These are phyloP conservation scores for Helenozyma baotianmanensis DNA, from an alignment of 805 yeast species.

Conservation along the genomic window DNA sequence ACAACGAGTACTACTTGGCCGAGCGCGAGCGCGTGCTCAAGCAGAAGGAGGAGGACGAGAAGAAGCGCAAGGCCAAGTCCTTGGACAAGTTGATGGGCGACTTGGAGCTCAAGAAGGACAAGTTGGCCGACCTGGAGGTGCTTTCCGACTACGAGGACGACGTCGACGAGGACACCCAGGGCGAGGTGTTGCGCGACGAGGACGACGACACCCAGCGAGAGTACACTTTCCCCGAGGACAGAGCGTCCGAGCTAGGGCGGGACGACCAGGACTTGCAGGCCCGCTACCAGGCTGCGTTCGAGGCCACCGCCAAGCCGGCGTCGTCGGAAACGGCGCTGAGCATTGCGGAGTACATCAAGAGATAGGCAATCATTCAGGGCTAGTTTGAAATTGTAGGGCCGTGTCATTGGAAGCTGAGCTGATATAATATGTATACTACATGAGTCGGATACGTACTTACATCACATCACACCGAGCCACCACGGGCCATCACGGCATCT, in stretches of 20 bases:
- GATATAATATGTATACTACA: too few relatives aligned
- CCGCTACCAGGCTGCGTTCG: conserved; percentile 71
- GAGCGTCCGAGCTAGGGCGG: conserved; percentile 54
- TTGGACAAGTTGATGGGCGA: conserved; percentile 78
- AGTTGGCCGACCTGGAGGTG: conserved; percentile 38
- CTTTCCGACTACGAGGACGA: conserved; percentile 51
- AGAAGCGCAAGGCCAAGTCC: conserved; percentile 64
- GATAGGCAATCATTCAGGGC: conserved; percentile 1
- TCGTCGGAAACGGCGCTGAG: conserved; percentile 66
- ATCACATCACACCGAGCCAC: too few relatives aligned
- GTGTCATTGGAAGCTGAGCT: too few relatives aligned
- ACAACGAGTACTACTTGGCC: conserved; percentile 71
- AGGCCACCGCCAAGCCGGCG: conserved; percentile 54
- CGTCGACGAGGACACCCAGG: conserved; percentile 43
- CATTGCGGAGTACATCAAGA: conserved; percentile 59
- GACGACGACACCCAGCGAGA: conserved; percentile 48
- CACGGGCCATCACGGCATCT: too few relatives aligned
- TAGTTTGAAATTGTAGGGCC: neutral
- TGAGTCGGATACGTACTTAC: too few relatives aligned
- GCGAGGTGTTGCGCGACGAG: conserved; percentile 45
- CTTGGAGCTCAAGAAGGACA: conserved; percentile 57
- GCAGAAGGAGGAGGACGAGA: conserved; percentile 73
- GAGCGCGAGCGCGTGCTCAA: conserved; percentile 81
- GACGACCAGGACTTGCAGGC: conserved; percentile 52
- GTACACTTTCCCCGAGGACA: conserved; percentile 66